These are phyloP conservation scores for Vigna reflexopilosa DNA, from an alignment of 306 rosid genomes.

Conservation along the genomic window DNA sequence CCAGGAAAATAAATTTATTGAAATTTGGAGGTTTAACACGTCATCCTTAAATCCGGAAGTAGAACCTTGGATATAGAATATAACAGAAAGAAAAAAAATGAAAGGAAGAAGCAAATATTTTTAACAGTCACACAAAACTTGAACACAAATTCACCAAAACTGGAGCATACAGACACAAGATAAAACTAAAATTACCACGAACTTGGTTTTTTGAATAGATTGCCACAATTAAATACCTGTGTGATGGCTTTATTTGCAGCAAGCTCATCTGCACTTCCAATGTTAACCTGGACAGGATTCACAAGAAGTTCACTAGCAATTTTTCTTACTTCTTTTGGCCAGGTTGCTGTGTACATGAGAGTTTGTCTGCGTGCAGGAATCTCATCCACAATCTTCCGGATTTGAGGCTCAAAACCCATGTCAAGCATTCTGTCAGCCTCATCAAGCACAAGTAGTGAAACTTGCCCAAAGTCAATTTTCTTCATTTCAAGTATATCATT, in stretches of 20 bases:
- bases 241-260: conserved; percentile 96
- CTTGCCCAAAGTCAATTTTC: conserved; percentile 83
- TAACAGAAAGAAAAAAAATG: conserved; percentile 6
- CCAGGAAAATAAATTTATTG: background rate
- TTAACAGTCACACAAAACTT: background rate
- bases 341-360: conserved; percentile 98
- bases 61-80: conserved; percentile 6
- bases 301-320: conserved; percentile 96
- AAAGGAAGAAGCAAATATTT: conserved; percentile 21
- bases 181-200: background rate
- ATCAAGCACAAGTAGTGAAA: conserved; percentile 97
- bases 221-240: conserved; percentile 63
- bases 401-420: conserved; percentile 99
- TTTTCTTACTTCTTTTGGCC: conserved; percentile 99
- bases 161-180: conserved; percentile 18
- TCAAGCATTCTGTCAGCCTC: conserved; percentile 99
- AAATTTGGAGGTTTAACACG: background rate
- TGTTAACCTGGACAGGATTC: conserved; percentile 95
- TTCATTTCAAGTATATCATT: conserved; percentile 97
- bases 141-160: conserved; percentile 8
- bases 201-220: conserved; percentile 12
- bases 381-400: conserved; percentile 94
- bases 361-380: conserved; percentile 97
- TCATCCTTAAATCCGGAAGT: background rate
- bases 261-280: conserved; percentile 96